Evolutionary conservation across 2,329 filamentous ascomycete species (phyloP).

Genomic region (Zymoseptoria ardabiliae): DNA sequence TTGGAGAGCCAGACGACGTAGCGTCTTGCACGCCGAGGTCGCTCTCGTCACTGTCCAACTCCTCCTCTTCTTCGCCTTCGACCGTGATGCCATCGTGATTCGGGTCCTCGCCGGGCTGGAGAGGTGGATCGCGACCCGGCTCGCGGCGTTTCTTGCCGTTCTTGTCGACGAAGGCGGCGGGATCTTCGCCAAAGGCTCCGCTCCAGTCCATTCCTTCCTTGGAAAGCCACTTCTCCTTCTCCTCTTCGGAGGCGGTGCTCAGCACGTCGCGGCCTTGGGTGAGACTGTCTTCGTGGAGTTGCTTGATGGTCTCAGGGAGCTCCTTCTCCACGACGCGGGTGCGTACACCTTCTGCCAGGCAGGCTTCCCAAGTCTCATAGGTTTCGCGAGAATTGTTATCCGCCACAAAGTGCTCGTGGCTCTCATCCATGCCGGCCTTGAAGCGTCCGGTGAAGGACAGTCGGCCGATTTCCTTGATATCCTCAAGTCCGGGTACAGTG

Average conservation of each 20-base stretch:
- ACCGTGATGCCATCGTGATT: conserved; percentile 39
- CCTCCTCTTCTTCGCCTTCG: conserved; percentile 34
- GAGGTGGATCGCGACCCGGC: conserved; percentile 46
- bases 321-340: conserved; percentile 62
- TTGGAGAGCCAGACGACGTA: conserved; percentile 19
- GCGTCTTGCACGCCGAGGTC: conserved; percentile 55
- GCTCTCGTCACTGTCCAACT: conserved; percentile 33
- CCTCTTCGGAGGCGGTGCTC: conserved; percentile 61
- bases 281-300: conserved; percentile 74
- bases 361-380: conserved; percentile 90
- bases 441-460: conserved; percentile 74
- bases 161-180: conserved; percentile 51
- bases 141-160: conserved; percentile 49
- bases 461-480: conserved; percentile 72
- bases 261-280: conserved; percentile 75
- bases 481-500: conserved; percentile 61
- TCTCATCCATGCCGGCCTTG: conserved; percentile 81
- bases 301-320: conserved; percentile 62
- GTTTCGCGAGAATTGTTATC: conserved; percentile 89
- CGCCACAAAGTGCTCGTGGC: conserved; percentile 73
- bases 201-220: conserved; percentile 81
- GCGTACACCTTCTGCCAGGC: conserved; percentile 78
- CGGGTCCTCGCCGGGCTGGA: conserved; percentile 40
- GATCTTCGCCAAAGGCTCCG: conserved; percentile 75
- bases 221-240: conserved; percentile 69